Base-by-base conservation (phyloP, 2,329 filamentous ascomycete species). In the Epichloe elymi region DNA sequence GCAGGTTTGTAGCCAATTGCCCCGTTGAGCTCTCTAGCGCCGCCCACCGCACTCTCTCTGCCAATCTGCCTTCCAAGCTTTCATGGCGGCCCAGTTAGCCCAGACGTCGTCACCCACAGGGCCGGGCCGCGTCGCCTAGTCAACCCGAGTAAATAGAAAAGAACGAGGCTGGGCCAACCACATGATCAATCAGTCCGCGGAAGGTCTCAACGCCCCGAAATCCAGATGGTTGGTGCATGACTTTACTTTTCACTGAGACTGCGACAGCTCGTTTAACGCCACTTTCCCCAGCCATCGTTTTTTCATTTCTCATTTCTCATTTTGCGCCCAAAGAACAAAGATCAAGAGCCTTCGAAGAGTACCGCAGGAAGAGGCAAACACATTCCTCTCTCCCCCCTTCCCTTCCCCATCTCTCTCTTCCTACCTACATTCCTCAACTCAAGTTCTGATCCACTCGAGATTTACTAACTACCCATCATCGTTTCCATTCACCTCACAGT, bases 131-230 rank as follows among this genome's bases (percentile, higher is more conserved):
- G 59, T 64, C 56, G 50, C 57, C 58, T 48, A 40, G 60, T 47
- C 62, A 63, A 63, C 61, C 52, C 30, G 51, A 57, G 60, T 63
- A 59, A 63, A 64, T 59, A 64, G 51, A 58, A 62, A 62, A 56
- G 49, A 51, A 49, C 52, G 62, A 62, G 62, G 62, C 61, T 64
- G 61, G 62, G 60, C 61, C 58, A 62, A 62, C 58, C 56, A 56
- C 47, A 48, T 48, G 48, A 33, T 36, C 46, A 26, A 10, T 14
- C 19, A 42, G 43, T 53, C 49, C 51, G 35, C 43, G 37, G 17
- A 46, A 38, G 38, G 43, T 20, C 37, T 42, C 46, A 36, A 46
- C 46, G 36, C 37, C 48, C 44, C 37, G 50, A 53, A 58, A 55
- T 46, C 45, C 48, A 40, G 46, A 55, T 50, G 51, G 52, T 49